Base-by-base conservation (phyloP, 2,329 filamentous ascomycete genomes). In the Cercospora sojina region DNA sequence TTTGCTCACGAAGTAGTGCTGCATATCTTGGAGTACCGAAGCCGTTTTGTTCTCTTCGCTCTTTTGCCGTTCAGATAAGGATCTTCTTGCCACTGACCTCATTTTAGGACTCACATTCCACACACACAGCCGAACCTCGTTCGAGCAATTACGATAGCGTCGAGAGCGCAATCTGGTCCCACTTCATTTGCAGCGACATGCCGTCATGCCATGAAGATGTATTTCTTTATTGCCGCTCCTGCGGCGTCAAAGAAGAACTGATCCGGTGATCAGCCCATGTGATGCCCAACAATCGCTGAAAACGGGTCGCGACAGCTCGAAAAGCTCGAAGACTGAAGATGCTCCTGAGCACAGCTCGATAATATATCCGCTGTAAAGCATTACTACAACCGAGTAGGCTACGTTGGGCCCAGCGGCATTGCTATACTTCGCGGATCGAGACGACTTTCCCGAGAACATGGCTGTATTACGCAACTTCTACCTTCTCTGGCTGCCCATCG, bases 401-500 rank as follows among this genome's bases (percentile, higher is more conserved):
- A 6, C 47, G 20, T 38, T 20, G 59, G 9, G 32, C 20, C 25
- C 10, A 23, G n/a, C 35, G 18, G 20, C 23, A 29, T 49, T 41
- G 25, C 38, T 27, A 53, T 47, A 18, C 13, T 59, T 51, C 25
- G 32, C 7, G 4, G 3, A 13, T 49, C 43, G n/a, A 41, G 35
- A 25, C 43, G 43, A 32, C 18, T 8, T 23, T 27, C 13, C 49
- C 27, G 10, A 13, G 31, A 64, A 27, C 20, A 32, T 18, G n/a
- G 29, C 55, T 27, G 31, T 56, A 18, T 23, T 56, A 6, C 47
- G 65, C 65, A 31, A 57, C 35, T 23, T 64, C 57, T 67, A 67
- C 32, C 65, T 67, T 23, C 61, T 67, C 57, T 67, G 65, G 65
- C 58, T 67, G 16, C 61, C 65, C 35, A 64, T 67, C 41, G 65